Base-by-base conservation (phyloP, 257 asterid species). In the Cruciata laevipes region DNA sequence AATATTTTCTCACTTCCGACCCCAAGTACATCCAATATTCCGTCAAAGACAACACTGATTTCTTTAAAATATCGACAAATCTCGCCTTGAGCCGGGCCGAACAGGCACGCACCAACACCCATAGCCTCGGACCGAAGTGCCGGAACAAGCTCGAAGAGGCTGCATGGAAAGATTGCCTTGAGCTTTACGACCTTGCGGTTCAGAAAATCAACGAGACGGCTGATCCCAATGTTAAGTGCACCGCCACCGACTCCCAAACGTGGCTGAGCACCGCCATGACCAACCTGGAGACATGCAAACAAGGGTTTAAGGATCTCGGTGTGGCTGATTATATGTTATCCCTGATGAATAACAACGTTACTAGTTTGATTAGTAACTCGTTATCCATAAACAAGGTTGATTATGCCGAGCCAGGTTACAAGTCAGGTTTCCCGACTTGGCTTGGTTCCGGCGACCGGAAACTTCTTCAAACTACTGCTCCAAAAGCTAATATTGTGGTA, bases 131-230 rank as follows among this genome's bases (percentile, higher is more conserved):
- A 8, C n/a, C 84, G 2, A 86, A 79, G 49, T 90, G 95, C 24
- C 80, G 92, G 0, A 75, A 74, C 47, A 30, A 63, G 6, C 73
- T 61, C 0, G 96, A 94, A 73, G 87, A 82, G 68, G 87, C 91
- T 9, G 97, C 97, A 20, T 94, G 97, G 97, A 73, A 82, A 8
- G 97, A 94, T 68, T 94, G 99, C 66, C 20, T 94, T 27, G 85
- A 83, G 78, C 80, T 94, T 0, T 87, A 94, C 61, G 84, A 84
- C 51, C 11, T 69, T 17, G 74, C 87, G 6, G 69, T 88, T 11
- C 75, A 16, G 0, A 78, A 53, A 4, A 68, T 94, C 73, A 85
- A 85, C 81, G 75, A 55, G 1, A 86, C 95, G 0, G 75, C 77
- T 2, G 88, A 83, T 73, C 90, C 95, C 0, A 49, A 47, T 69